Evolutionary conservation across 2,329 filamentous ascomycete species (phyloP), one percentile per base, ranked within the genome.

Genomic region (Mycosphaerelloides madeirae): DNA sequence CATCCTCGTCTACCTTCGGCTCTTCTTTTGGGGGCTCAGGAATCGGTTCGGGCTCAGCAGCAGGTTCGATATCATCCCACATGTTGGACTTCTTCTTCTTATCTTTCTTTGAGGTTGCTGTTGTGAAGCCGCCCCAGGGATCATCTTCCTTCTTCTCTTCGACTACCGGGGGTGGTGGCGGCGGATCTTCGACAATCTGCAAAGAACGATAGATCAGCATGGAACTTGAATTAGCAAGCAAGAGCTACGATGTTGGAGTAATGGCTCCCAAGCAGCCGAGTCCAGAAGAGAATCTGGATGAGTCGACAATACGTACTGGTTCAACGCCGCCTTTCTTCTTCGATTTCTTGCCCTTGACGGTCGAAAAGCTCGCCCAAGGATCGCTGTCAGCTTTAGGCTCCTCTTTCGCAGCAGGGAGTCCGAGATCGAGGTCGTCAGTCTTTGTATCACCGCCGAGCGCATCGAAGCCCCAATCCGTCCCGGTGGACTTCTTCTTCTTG

Each of bases 41-140:
- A 48, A 68, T 66, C 16, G 70, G 66, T 38, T 67, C 66, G 3
- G 55, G 50, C 3, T 53, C 46, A 3, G 52, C 52, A 19, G 63
- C 65, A 3, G 65, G 62, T 19, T 62, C 61, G 12, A 57, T 54
- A 25, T 59, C 58, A 25, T 25, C 22, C 35, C 53, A 50, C 13
- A 53, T 48, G 1, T 41, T 43, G 31, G 58, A 60, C 49, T 61
- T 60, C 47, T 68, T 68, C 54, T 70, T 70, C 54, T 73, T 70
- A 46, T 71, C 69, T 51, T 72, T 70, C 48, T 58, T 59, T 12
- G 41, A 46, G 4, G 44, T 43, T 25, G 22, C 9, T 15, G 52
- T 49, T 25, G 31, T 55, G 45, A 62, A 63, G 43, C 44, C 57
- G 47, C 43, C 53, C 61, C 60, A 65, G 0, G 57, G 48, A 43